Evolutionary conservation across 2,329 filamentous ascomycete genomes (phyloP), one percentile per base, ranked within the genome.

Genomic region (Calonectria honghensis): DNA sequence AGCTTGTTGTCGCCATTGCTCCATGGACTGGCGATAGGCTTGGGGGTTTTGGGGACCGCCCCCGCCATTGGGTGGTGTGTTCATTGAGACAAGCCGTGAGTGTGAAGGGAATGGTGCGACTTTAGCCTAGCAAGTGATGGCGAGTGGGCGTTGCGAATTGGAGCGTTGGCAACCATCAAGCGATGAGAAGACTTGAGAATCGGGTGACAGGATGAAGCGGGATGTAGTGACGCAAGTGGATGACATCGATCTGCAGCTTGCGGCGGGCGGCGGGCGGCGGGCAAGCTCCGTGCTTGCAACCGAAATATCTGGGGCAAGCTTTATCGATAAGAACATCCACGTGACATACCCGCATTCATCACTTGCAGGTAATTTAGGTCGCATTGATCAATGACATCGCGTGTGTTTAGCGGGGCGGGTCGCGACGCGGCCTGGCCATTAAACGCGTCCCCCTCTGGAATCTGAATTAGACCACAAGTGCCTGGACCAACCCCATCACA

Each of bases 1-100:
- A 66, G 80, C 80, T 29, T 76, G 76, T 37, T 82, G 79, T 61
- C 80, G 83, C 78, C 82, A 82, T 77, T 85, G 79, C n/a, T 84
- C 79, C 72, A 84, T 82, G 3, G 79, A 73, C 27, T 80, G 75
- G 57, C 63, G 75, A 73, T 81, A 82, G 52, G 77, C 79, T 37
- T 79, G 79, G 69, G 81, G 77, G 24, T 76, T 80, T 41, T 29
- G 69, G 27, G 68, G 72, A 63, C 52, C 54, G 61, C 69, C 73
- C 71, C 68, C 57, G 63, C 75, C 69, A 75, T 74, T 78, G 32
- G 76, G 63, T 18, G 76, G 74, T 69, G 74, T 27, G 59, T 77
- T 79, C 78, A 79, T 81, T 16, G 70, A 51, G 68, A 57, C 72
- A 52, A 29, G n/a, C 10, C 18, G 48, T 72, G 29, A 65, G 54